phyloP scores from a whole-genome alignment of 192 early-diverging fungal genomes.

The Mortierella hygrophila region DNA sequence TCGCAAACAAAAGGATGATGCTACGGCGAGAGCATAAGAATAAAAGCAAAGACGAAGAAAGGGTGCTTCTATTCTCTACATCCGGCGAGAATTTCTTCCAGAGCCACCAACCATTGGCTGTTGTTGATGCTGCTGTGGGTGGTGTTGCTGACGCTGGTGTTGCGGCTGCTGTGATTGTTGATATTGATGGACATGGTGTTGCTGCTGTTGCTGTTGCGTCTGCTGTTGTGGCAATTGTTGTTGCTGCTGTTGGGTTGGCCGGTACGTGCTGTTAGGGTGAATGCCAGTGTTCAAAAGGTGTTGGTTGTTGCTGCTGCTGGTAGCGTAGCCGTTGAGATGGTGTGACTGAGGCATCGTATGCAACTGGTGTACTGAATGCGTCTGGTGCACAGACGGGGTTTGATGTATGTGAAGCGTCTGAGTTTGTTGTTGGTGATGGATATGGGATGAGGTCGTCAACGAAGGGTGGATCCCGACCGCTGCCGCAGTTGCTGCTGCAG shows the following conservation, averaged over 20 bases:
- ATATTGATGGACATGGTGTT: constrained; percentile 15
- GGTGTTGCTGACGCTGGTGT: constrained; percentile 24
- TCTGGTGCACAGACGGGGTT: background rate
- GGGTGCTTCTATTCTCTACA: constrained; percentile 8
- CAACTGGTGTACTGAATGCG: background rate
- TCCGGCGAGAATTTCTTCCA: constrained; percentile 16
- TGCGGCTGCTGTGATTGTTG: constrained; percentile 29
- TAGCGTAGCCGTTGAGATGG: constrained; percentile 16
- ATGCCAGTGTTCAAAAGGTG: background rate
- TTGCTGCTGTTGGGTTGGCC: constrained; percentile 21
- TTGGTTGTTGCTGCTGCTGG: constrained; percentile 11
- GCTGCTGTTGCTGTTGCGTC: constrained; percentile 17
- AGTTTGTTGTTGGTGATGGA: constrained; percentile 22
- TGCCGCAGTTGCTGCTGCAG: constrained; percentile 18
- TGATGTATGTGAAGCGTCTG: background rate
- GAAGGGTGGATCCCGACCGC: constrained; percentile 36
- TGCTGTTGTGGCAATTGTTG: constrained; percentile 32
- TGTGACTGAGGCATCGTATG: background rate
- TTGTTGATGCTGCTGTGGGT: constrained; percentile 16
- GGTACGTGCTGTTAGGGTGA: constrained; percentile 10
- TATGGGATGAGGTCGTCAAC: constrained; percentile 27
- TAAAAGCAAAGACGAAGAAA: background rate
- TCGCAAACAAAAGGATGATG: too few relatives aligned
- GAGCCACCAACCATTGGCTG: constrained; percentile 20
- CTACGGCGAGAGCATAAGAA: background rate